These are phyloP conservation scores for Thelephora aurantiotincta DNA, from an alignment of 768 basidiomycete genomes.

Conservation along the genomic window DNA sequence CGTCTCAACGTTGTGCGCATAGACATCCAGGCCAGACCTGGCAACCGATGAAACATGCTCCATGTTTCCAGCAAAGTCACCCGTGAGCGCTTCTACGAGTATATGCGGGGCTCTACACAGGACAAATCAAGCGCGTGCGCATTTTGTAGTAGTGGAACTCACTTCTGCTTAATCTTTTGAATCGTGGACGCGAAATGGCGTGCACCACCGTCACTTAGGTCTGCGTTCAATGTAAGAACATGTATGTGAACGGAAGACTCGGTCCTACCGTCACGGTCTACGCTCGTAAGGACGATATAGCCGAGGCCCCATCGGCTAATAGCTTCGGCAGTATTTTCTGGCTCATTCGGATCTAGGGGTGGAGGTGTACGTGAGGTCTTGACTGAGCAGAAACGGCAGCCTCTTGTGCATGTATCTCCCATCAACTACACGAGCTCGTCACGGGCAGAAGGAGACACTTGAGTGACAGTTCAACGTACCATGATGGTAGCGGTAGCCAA, in stretches of 20 bases:
- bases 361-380: conserved; percentile 84
- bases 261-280: conserved; percentile 83
- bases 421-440: conserved; percentile 49
- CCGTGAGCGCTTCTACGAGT: conserved; percentile 91
- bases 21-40: conserved; percentile 89
- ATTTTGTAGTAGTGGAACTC: conserved; percentile 9
- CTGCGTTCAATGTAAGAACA: conserved; percentile 24
- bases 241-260: background rate
- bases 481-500: conserved; percentile 97
- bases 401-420: conserved; percentile 98
- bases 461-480: conserved; percentile 31
- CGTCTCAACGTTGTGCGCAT: conserved; percentile 96
- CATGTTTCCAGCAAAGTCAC: conserved; percentile 78
- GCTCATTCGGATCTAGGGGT: conserved; percentile 90
- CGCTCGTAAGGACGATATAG: conserved; percentile 93
- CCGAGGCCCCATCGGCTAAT: conserved; percentile 96
- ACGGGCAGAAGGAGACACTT: background rate
- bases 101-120: conserved; percentile 74
- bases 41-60: conserved; percentile 74
- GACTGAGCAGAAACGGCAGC: conserved; percentile 94
- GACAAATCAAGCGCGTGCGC: background rate
- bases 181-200: conserved; percentile 95
- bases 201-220: conserved; percentile 84
- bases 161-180: conserved; percentile 92
- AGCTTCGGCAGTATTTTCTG: conserved; percentile 96